Evolutionary conservation across 2,329 filamentous ascomycete genomes (phyloP), one percentile per base, ranked within the genome.

Genomic region (Rutstroemia sydowiana): DNA sequence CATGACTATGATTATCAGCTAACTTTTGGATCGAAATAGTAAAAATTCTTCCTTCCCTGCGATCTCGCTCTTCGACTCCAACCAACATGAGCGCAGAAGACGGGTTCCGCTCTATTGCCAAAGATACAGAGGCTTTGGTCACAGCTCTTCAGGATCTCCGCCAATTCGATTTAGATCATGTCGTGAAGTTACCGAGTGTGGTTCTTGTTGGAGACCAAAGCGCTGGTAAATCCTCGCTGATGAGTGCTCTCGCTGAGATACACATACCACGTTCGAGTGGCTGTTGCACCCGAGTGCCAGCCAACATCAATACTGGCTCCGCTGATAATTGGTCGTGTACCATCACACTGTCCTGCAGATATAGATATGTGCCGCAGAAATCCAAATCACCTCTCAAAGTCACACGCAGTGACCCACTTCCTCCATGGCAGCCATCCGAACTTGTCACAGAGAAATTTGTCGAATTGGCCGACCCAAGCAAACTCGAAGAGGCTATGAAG

Each of bases 131-230:
- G 47, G 74, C 77, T 0, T 79, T 83, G 45, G 83, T 88, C 2
- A 75, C 85, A 43, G 79, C 79, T 0, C 76, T 89, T 0, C 79
- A 79, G 3, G 78, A 85, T 44, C 76, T 95, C 0, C 81, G 88
- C 46, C 76, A 82, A 5, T 75, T 92, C 0, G 87, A 86, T 0
- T 82, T 95, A 0, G 82, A 86, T 45, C 79, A 86, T 16, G 78
- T 82, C 4, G 63, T 72, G 0, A 78, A 80, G 0, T 71, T 95
- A 0, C 88, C 90, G 0, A 88, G 89, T 59, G 81, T 95, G 9
- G 86, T 92, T 5, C 79, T 95, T 0, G 81, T 95, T 0, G 90
- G 90, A 0, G 89, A 95, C 45, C 90, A 95, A 62, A 87, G 81
- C 0, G 85, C 88, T 0, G 91, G 90, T 0, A 95, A 95, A 64